A percentile compares a stretch with the other conserved stretches of the same genome.
phyloP scores from a whole-genome alignment of 768 basidiomycete genomes.

The Boletus rufocinnamomeus region DNA sequence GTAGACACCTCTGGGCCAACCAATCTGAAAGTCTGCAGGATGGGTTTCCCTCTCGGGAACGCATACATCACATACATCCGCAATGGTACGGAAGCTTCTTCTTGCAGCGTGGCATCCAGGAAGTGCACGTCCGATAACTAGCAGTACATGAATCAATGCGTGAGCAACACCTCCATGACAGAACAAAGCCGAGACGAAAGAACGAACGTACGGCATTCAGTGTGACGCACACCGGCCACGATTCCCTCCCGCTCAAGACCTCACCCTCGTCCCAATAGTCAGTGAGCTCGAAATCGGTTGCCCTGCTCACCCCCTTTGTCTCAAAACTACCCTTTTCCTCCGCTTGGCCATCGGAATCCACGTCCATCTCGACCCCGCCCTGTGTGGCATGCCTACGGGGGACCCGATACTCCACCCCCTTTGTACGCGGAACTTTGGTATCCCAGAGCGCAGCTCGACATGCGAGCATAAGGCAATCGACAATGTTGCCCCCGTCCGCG shows the following conservation, averaged over 20 bases:
- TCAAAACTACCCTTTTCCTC: constrained; percentile 52
- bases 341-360: constrained; percentile 37
- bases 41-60: constrained; percentile 45
- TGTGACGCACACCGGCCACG: constrained; percentile 78
- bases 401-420: constrained; percentile 66
- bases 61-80: constrained; percentile 67
- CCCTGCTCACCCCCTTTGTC: constrained; percentile 48
- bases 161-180: background rate
- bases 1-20: constrained; percentile 64
- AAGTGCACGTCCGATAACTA: constrained; percentile 64
- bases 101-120: constrained; percentile 70
- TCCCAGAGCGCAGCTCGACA: constrained; percentile 80
- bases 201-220: constrained; percentile 65
- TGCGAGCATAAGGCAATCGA: constrained; percentile 79
- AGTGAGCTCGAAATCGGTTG: constrained; percentile 81
- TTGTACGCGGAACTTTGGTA: constrained; percentile 75
- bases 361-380: constrained; percentile 50
- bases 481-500: constrained; percentile 71
- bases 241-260: constrained; percentile 56
- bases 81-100: constrained; percentile 67
- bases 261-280: constrained; percentile 91
- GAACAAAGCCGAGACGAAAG: background rate
- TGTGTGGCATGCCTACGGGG: constrained; percentile 34
- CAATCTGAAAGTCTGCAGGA: constrained; percentile 63
- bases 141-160: background rate